phyloP scores from a whole-genome alignment of 2,329 filamentous ascomycete species.

The Dissoconium aciculare region DNA sequence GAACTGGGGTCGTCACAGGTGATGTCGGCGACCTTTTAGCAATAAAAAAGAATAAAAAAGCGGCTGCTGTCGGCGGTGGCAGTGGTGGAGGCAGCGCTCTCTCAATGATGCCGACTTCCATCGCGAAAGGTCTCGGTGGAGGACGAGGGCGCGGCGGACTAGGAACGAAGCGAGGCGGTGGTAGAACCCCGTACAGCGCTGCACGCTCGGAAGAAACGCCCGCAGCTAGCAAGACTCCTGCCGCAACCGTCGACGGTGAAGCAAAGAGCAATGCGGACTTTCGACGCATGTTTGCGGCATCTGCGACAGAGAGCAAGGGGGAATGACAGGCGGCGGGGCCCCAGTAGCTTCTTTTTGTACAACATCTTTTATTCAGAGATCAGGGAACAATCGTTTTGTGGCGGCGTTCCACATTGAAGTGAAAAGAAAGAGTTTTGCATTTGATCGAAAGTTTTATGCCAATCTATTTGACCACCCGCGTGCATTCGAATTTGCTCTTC shows the following conservation, averaged over 20 bases:
- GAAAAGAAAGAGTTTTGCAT: too few relatives aligned
- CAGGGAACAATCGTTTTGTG: too few relatives aligned
- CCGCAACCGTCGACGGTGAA: constrained; percentile 16
- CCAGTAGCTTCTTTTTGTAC: too few relatives aligned
- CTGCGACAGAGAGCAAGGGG: too few relatives aligned
- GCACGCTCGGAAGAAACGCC: constrained; percentile 17
- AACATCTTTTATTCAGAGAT: too few relatives aligned
- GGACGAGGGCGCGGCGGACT: constrained; percentile 35
- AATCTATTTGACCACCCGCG: too few relatives aligned
- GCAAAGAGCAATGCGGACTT: constrained; percentile 46
- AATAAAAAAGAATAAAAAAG: constrained; percentile 28
- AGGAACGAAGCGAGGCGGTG: constrained; percentile 33
- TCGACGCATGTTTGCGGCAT: constrained; percentile 36
- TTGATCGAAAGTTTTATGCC: too few relatives aligned
- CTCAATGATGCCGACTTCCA: constrained; percentile 18
- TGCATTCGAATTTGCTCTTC: too few relatives aligned
- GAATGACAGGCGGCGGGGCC: too few relatives aligned
- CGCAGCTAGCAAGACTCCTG: constrained; percentile 13
- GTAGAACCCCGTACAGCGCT: too few relatives aligned
- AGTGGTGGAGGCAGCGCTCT: constrained; percentile 8
- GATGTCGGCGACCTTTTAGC: constrained; percentile 38
- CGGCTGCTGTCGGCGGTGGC: constrained; percentile 24
- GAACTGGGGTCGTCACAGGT: constrained; percentile 30
- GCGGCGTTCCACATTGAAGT: too few relatives aligned
- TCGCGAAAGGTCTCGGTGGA: constrained; percentile 24